phyloP scores from a whole-genome alignment of 202 grass and related monocot species.

The Setaria italica region DNA sequence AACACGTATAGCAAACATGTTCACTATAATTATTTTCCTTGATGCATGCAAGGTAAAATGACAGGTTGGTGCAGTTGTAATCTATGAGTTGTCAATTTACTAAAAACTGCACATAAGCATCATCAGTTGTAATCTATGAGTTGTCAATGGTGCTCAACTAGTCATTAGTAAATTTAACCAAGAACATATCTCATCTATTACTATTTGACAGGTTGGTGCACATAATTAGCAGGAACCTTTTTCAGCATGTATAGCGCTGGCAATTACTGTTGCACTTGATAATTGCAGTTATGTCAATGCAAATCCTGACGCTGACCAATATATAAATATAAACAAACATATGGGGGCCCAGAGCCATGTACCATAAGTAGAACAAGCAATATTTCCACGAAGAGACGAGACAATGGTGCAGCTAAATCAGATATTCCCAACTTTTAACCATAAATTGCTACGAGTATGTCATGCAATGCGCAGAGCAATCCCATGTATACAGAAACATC shows the following conservation, averaged over 20 bases:
- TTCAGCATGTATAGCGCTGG: no score
- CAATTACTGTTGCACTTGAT: no score
- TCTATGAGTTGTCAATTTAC: background rate
- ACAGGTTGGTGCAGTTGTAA: background rate
- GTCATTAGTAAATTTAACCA: background rate
- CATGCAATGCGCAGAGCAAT: background rate
- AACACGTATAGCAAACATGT: background rate
- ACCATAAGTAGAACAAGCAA: conserved; percentile 7
- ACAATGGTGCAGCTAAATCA: background rate
- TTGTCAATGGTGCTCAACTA: background rate
- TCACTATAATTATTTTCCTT: background rate
- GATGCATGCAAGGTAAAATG: background rate
- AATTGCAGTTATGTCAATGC: background rate
- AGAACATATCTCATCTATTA: no score
- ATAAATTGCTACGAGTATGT: background rate
- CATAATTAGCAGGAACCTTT: no score
- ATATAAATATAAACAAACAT: background rate
- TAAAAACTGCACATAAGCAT: conserved; percentile 11
- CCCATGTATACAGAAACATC: background rate
- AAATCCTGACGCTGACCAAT: background rate
- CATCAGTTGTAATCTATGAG: background rate
- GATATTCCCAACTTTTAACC: background rate
- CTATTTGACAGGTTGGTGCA: no score
- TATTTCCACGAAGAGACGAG: background rate
- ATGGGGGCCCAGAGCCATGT: background rate